phyloP scores from a whole-genome alignment of 2,329 filamentous ascomycete species.

The Venturia nashicola region DNA sequence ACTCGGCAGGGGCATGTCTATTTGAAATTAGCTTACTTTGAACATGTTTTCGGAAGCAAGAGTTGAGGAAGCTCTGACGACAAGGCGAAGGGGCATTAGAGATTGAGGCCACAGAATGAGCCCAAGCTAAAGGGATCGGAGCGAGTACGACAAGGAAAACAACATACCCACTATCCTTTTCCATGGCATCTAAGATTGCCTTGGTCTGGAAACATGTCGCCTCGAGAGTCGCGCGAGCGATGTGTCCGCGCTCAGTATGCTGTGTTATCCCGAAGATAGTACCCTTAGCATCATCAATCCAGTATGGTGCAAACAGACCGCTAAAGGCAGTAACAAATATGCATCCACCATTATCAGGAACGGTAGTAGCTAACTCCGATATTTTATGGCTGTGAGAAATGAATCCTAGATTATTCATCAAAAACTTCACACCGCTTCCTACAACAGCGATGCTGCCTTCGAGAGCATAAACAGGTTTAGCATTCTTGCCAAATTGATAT shows the following conservation, averaged over 20 bases:
- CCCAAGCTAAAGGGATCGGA: not conserved
- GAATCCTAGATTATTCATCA: conserved; percentile 54
- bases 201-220: conserved; percentile 89
- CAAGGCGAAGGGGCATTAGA: not conserved
- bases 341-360: conserved; percentile 68
- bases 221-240: conserved; percentile 79
- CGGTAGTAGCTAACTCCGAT: conserved; percentile 49
- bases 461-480: conserved; percentile 62
- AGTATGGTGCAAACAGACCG: conserved; percentile 84
- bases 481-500: conserved; percentile 62
- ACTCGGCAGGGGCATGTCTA: conserved; percentile 52
- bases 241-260: conserved; percentile 73
- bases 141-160: not conserved
- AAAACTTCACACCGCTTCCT: conserved; percentile 61
- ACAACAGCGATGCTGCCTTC: conserved; percentile 78
- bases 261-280: conserved; percentile 30
- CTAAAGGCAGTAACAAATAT: conserved; percentile 84
- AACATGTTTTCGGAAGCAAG: not conserved
- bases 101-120: not conserved
- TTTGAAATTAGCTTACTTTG: not conserved
- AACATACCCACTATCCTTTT: conserved; percentile 54
- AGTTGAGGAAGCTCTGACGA: not conserved
- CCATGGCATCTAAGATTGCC: conserved; percentile 86
- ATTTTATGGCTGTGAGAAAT: conserved; percentile 50
- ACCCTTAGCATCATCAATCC: conserved; percentile 86